Conservation (phyloP, 441 rosid species). For the Populus hybrid region DNA sequence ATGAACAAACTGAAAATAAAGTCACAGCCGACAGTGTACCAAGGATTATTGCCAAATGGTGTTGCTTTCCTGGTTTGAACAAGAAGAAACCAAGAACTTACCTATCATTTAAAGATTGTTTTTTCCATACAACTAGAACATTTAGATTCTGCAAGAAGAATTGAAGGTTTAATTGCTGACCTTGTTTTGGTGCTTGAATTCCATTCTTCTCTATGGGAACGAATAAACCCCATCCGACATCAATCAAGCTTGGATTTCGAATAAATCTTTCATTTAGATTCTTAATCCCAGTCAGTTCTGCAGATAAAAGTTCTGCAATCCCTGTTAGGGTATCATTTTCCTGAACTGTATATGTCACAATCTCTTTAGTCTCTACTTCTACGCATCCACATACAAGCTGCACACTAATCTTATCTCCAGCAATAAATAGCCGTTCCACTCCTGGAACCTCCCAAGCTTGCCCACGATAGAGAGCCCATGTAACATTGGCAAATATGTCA, state of each 20-base stretch:
- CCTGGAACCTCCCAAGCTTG: conserved; percentile 30
- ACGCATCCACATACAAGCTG: conserved; percentile 32
- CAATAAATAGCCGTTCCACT: conserved; percentile 16
- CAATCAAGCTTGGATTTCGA: conserved; percentile 28
- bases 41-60: conserved; percentile 13
- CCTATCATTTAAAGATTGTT: background rate
- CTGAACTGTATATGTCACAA: conserved; percentile 30
- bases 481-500: conserved; percentile 10
- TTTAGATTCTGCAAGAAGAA: background rate
- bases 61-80: conserved; percentile 24
- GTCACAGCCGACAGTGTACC: conserved; percentile 16
- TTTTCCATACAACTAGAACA: background rate
- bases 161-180: conserved; percentile 7
- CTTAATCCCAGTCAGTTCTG: conserved; percentile 20
- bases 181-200: conserved; percentile 21
- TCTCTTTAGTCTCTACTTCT: conserved; percentile 20
- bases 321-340: conserved; percentile 23
- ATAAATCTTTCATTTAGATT: conserved; percentile 13
- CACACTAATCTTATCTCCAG: conserved; percentile 13
- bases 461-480: conserved; percentile 15
- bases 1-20: conserved; percentile 11
- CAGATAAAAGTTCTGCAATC: conserved; percentile 28
- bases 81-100: background rate
- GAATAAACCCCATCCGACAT: conserved; percentile 35
- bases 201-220: conserved; percentile 25